Base-by-base conservation (phyloP, 2,329 filamentous ascomycete species). In the Neofusicoccum laricinum region DNA sequence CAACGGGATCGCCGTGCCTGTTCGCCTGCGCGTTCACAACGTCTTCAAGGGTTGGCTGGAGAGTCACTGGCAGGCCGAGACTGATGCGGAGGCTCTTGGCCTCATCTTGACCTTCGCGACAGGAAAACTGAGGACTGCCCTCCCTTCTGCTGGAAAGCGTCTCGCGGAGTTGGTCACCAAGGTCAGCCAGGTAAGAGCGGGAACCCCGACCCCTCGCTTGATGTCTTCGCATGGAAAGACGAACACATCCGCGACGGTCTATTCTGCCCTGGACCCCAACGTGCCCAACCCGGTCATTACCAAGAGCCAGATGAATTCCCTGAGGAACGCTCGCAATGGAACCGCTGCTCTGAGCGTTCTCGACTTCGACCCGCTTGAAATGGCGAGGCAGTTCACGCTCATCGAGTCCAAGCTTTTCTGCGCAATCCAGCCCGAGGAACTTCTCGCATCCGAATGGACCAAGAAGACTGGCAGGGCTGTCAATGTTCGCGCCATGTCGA, bases 11-110 rank as follows among this genome's bases (percentile, higher is more conserved):
- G 88, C 93, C 21, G 86, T 84, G 2, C 92, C 94, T 0, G 94
- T 98, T 21, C 88, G 93, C 58, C 81, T 99, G 53, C 88, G 95
- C 59, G 92, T 98, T 1, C 98, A 96, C 81, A 98, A 99, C 74
- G 89, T 93, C 64, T 92, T 99, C 83, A 99, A 99, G 78, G 91
- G 91, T 46, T 99, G 95, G 95, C 82, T 99, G 19, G 95, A 98
- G 79, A 95, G 91, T 6, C 93, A 99, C 77, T 99, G 95, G 94
- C 88, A 90, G 53, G 87, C 92, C 67, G 87, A 92, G 65, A 88
- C 88, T 11, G 95, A 99, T 74, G 86, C 86, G 61, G 84, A 87
- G 12, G 92, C 93, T 1, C 82, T 99, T 8, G 82, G 85, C 0
- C 81, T 90, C 55, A 96, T 99, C 67, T 83, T 90, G 38, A 82